These are phyloP conservation scores for Linnemannia hyalina DNA, from an alignment of 192 early-diverging fungal species.

Conservation along the genomic window DNA sequence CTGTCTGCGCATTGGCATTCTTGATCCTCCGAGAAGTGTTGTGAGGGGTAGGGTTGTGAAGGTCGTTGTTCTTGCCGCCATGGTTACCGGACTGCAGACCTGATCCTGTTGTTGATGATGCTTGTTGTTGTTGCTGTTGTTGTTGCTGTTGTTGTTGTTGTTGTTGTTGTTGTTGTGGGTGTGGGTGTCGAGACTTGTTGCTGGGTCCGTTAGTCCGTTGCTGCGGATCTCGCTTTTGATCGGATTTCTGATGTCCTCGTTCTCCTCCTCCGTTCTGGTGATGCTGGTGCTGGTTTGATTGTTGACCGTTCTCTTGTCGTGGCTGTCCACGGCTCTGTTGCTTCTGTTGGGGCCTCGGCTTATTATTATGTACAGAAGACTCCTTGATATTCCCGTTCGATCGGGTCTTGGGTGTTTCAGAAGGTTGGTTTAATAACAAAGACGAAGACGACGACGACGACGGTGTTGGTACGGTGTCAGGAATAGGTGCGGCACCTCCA, in stretches of 20 bases:
- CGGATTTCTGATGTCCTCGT: neutral
- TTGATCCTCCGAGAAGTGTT: conserved; percentile 3
- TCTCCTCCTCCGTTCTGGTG: neutral
- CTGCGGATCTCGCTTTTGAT: conserved; percentile 3
- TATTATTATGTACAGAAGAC: neutral
- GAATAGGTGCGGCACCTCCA: neutral
- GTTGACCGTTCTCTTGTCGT: conserved; percentile 2
- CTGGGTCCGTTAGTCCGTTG: neutral
- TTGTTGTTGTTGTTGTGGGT: conserved; percentile 2
- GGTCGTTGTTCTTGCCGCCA: conserved; percentile 2
- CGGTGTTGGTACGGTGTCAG: neutral
- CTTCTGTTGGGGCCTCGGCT: neutral
- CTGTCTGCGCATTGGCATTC: conserved; percentile 5
- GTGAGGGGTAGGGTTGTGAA: neutral
- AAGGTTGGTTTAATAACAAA: neutral
- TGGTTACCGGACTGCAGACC: conserved; percentile 10
- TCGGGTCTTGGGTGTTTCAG: neutral
- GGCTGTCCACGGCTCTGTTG: neutral
- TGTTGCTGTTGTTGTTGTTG: neutral
- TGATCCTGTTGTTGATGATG: neutral
- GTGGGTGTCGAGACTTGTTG: neutral
- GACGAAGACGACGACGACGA: neutral
- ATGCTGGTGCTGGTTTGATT: conserved; percentile 3
- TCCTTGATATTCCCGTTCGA: neutral
- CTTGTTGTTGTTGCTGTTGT: neutral